A percentile compares a stretch with the other conserved stretches of the same genome.
Conservation (phyloP, 208 protist genomes). For the Leishmania lainsoni region DNA sequence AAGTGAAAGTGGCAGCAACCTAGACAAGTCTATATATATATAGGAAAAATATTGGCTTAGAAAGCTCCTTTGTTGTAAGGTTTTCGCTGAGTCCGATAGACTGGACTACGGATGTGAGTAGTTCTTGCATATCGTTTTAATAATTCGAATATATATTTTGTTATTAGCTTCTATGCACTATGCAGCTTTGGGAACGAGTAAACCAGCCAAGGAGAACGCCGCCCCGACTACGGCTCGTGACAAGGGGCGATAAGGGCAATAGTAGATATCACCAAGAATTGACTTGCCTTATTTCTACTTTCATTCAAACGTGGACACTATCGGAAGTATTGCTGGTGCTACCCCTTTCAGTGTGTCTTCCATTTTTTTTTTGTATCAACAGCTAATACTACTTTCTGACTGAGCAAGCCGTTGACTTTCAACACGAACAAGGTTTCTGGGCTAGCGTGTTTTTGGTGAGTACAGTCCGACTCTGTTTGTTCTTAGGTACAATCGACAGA, state of each 20-base stretch:
- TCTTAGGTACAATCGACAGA: not conserved
- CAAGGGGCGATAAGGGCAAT: not conserved
- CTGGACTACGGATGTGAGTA: not conserved
- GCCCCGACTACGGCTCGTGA: not conserved
- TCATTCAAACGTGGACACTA: not conserved
- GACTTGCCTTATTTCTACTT: not conserved
- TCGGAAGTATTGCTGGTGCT: not conserved
- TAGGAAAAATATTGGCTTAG: not conserved
- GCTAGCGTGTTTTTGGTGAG: not conserved
- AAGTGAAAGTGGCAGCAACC: not conserved
- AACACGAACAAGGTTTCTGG: not conserved
- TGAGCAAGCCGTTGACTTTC: not conserved
- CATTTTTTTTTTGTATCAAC: not conserved
- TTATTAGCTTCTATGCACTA: not conserved
- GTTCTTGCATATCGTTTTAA: not conserved
- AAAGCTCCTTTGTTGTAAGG: not conserved
- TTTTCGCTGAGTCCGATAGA: not conserved
- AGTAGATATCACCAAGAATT: not conserved
- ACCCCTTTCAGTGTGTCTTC: not conserved
- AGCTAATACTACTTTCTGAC: not conserved
- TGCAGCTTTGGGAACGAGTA: not conserved
- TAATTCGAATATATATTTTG: not conserved
- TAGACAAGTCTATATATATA: not conserved
- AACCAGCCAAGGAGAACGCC: not conserved
- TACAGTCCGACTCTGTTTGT: not conserved